Base-by-base conservation (phyloP, 2,329 filamentous ascomycete species). In the Zymoseptoria ardabiliae region DNA sequence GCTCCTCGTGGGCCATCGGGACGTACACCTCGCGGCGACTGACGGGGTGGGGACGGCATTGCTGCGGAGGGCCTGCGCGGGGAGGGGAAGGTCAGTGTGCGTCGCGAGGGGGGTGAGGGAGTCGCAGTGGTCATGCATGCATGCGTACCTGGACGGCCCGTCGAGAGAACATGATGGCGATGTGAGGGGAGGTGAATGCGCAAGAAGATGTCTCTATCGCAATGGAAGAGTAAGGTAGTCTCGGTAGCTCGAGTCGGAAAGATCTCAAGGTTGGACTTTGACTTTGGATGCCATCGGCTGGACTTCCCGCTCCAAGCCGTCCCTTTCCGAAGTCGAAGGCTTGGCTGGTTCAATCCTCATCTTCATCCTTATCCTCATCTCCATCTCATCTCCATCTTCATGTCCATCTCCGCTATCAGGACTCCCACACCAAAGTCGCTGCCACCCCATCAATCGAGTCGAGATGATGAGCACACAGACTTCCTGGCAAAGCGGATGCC, bases 11-110 rank as follows among this genome's bases (percentile, higher is more conserved):
- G 22, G 51, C 51, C 30, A 53, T 53, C 51, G 28, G 51, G 19
- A 72, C 81, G 70, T 80, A 85, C 82, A 79, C 76, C 82, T 78
- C 62, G 80, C 76, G 63, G 79, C 76, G 70, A 81, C 74, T 63
- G 79, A 77, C 66, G 79, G 78, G 67, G 73, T 66, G 76, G 68
- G 71, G 71, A 70, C 77, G 78, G 73, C 77, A 78, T 74, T 81
- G 81, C 74, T 84, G 77, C 70, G 64, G 50, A 85, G 77, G 71
- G 79, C 79, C 82, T 85, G 70, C 58, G 54, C 57, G 55, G 61
- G 35, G 35, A 17, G 51, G 20, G 21, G n/a, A 11, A 23, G 22
- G 19, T 58, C n/a, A 61, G 52, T 28, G 56, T 63, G 22, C 60
- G 64, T 52, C 53, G 62, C 60, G 64, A 58, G 63, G 72, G n/a